Percentiles rank a stretch among this genome's conserved stretches.
Evolutionary conservation across 139 green algal species (phyloP).

Genomic region (Picochlorum sp.): DNA sequence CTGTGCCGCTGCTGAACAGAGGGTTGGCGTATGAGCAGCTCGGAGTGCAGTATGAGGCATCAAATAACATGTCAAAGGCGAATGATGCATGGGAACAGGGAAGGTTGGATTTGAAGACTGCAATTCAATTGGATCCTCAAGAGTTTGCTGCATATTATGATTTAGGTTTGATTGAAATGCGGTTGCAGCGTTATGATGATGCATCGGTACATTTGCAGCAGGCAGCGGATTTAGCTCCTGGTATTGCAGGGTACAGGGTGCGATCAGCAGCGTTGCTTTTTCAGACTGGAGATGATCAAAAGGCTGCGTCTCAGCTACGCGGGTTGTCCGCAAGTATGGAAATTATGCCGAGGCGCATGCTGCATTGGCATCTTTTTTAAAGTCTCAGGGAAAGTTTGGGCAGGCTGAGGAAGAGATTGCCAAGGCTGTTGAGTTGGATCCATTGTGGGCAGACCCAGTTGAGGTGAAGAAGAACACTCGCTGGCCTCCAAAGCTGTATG

Average conservation of each 20-base stretch:
- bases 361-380: constrained; percentile 21
- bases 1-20: constrained; percentile 25
- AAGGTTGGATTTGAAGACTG: constrained; percentile 5
- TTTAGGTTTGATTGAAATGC: constrained; percentile 23
- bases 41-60: constrained; percentile 2
- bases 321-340: constrained; percentile 12
- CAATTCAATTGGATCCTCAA: constrained; percentile 15
- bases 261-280: constrained; percentile 20
- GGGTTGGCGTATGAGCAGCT: constrained; percentile 14
- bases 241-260: constrained; percentile 27
- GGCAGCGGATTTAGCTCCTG: constrained; percentile 26
- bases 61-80: not conserved
- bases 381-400: constrained; percentile 3
- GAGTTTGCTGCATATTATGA: constrained; percentile 31
- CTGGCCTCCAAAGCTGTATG: constrained; percentile 8
- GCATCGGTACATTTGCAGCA: constrained; percentile 10
- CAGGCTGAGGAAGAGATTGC: not conserved
- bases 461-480: not conserved
- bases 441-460: not conserved
- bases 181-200: constrained; percentile 11
- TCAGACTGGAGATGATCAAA: constrained; percentile 12
- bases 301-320: constrained; percentile 5
- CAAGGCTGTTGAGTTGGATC: not conserved
- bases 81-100: constrained; percentile 7
- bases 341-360: constrained; percentile 25